Evolutionary conservation across 164 flowering plant genomes (phyloP).

Genomic region (Tetrastigma voinierianum): DNA sequence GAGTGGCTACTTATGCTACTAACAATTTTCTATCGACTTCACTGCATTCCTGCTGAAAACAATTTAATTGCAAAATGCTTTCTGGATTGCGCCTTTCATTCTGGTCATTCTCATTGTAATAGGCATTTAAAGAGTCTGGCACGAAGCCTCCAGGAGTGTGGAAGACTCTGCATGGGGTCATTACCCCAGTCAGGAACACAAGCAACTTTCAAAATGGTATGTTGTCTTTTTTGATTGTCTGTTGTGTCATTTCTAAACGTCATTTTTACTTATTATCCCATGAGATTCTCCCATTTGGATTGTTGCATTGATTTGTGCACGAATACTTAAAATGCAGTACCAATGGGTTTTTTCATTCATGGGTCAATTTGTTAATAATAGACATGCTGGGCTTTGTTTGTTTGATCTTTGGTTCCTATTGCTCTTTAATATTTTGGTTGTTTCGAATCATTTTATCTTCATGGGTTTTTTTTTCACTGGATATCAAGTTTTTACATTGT

Average conservation of each 20-base stretch:
- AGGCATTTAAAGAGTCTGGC: slow-evolving; percentile 42
- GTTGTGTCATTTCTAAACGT: too few species aligned
- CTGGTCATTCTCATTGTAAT: not conserved
- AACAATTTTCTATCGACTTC: not conserved
- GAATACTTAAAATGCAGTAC: too few species aligned
- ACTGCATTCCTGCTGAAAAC: not conserved
- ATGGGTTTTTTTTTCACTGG: too few species aligned
- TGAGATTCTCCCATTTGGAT: too few species aligned
- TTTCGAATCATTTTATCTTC: not conserved
- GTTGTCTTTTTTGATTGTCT: slow-evolving; percentile 2
- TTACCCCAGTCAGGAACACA: slow-evolving; percentile 22
- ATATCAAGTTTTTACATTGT: not conserved
- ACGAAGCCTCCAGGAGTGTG: slow-evolving; percentile 40
- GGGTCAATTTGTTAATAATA: too few species aligned
- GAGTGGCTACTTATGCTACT: not conserved
- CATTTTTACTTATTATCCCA: too few species aligned
- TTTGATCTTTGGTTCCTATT: not conserved
- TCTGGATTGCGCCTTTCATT: not conserved
- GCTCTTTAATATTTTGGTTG: not conserved
- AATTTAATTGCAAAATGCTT: not conserved
- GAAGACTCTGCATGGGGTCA: slow-evolving; percentile 36
- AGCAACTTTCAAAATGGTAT: slow-evolving; percentile 31
- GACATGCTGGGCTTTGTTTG: too few species aligned
- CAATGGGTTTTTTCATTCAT: too few species aligned
- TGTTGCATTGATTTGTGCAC: too few species aligned